Conservation (phyloP, 257 asterid genomes). For the Solanum peruvianum region DNA sequence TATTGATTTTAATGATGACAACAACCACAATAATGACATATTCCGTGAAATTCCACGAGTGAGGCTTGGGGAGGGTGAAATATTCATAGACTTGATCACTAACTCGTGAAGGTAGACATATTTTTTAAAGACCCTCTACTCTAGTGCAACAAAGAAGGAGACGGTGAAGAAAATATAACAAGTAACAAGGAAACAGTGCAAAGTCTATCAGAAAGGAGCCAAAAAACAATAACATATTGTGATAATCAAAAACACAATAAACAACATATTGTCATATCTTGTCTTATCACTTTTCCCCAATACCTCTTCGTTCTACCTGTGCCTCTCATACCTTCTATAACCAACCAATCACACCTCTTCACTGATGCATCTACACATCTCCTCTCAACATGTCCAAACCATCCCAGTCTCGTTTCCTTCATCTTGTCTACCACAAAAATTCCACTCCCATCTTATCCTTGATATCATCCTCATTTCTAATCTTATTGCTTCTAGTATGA, state of each 20-base stretch:
- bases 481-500: not conserved
- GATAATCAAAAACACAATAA: not conserved
- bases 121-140: not conserved
- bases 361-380: not conserved
- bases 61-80: not conserved
- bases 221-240: not conserved
- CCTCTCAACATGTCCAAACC: not conserved
- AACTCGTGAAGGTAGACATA: not conserved
- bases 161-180: not conserved
- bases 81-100: no score
- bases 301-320: not conserved
- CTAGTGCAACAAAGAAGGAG: not conserved
- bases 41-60: not conserved
- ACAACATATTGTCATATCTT: not conserved
- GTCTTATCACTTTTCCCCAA: not conserved
- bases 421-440: not conserved
- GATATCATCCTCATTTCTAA: not conserved
- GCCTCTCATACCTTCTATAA: not conserved
- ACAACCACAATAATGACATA: not conserved
- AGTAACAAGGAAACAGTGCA: not conserved
- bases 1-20: not conserved
- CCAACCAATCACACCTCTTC: not conserved
- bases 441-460: not conserved
- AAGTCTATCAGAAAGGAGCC: not conserved
- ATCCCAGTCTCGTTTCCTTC: not conserved